These are phyloP conservation scores for Arthroderma sp. DNA, from an alignment of 2,329 filamentous ascomycete species.

Conservation along the genomic window DNA sequence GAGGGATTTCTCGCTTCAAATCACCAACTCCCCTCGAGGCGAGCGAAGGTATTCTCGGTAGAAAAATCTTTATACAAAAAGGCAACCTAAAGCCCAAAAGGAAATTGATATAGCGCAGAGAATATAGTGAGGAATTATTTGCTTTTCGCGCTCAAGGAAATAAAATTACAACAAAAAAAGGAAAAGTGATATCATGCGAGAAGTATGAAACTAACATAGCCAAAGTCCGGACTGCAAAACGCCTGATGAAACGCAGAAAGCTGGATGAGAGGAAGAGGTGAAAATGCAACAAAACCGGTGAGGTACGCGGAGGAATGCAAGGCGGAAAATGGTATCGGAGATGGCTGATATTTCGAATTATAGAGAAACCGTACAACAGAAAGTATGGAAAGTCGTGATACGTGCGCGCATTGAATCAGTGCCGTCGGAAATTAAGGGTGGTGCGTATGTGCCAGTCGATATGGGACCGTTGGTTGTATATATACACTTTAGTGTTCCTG, in stretches of 20 bases:
- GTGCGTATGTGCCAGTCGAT: slow-evolving; percentile 25
- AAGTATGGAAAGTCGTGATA: slow-evolving; percentile 4
- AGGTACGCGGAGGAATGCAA: neutral
- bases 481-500: slow-evolving; percentile 12
- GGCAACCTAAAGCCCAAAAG: neutral
- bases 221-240: slow-evolving; percentile 1
- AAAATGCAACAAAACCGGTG: neutral
- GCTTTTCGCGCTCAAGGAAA: slow-evolving; percentile 1
- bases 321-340: slow-evolving; percentile 1
- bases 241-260: neutral
- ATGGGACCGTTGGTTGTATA: slow-evolving; percentile 21
- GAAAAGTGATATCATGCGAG: slow-evolving; percentile 4
- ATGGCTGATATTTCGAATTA: slow-evolving; percentile 6
- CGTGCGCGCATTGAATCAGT: slow-evolving; percentile 3
- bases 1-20: neutral
- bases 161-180: slow-evolving; percentile 3
- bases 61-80: neutral
- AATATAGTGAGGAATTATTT: slow-evolving; percentile 6
- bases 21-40: neutral
- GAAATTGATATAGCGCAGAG: neutral
- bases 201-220: neutral
- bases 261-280: neutral
- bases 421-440: slow-evolving; percentile 8
- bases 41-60: neutral
- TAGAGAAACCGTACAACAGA: neutral